Evolutionary conservation across 163 green algal species (phyloP).

Genomic region (Scenedesmus sp.): DNA sequence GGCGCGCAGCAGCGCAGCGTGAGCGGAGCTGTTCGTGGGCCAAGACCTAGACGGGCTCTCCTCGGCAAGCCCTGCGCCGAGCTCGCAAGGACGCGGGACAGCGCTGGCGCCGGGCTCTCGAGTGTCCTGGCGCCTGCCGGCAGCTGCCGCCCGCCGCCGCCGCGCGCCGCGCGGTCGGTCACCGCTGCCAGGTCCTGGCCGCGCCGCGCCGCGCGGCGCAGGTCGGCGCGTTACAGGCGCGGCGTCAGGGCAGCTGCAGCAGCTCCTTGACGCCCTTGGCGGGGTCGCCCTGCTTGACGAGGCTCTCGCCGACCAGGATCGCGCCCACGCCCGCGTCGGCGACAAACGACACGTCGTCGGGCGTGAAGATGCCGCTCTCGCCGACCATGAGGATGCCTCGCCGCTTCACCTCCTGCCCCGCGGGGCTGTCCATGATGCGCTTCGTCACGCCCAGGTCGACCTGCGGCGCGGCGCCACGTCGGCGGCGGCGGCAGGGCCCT

Average conservation of each 20-base stretch:
- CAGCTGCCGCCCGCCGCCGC: too few relatives aligned
- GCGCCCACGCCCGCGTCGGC: slow-evolving; percentile 78
- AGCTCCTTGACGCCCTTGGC: slow-evolving; percentile 82
- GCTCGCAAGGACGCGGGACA: background rate
- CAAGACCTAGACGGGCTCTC: too few relatives aligned
- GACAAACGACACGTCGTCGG: slow-evolving; percentile 89
- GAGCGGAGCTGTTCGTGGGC: too few relatives aligned
- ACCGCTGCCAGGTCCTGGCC: background rate
- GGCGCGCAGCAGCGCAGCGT: too few relatives aligned
- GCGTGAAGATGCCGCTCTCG: slow-evolving; percentile 97
- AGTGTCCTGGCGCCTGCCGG: too few relatives aligned
- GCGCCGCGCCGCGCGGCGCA: too few relatives aligned
- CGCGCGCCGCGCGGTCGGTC: background rate
- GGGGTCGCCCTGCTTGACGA: slow-evolving; percentile 95
- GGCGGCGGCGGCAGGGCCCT: too few relatives aligned
- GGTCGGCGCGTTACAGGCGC: background rate
- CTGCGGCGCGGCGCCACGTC: too few relatives aligned
- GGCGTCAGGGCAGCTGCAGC: slow-evolving; percentile 46
- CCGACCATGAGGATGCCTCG: slow-evolving; percentile 90
- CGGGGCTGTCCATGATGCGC: slow-evolving; percentile 84
- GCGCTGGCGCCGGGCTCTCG: background rate
- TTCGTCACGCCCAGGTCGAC: slow-evolving; percentile 89
- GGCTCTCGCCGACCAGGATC: slow-evolving; percentile 96
- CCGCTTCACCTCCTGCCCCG: slow-evolving; percentile 74
- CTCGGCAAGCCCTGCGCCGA: too few relatives aligned